Conservation (phyloP, 768 basidiomycete genomes). For the Phanerochaete carnosa region DNA sequence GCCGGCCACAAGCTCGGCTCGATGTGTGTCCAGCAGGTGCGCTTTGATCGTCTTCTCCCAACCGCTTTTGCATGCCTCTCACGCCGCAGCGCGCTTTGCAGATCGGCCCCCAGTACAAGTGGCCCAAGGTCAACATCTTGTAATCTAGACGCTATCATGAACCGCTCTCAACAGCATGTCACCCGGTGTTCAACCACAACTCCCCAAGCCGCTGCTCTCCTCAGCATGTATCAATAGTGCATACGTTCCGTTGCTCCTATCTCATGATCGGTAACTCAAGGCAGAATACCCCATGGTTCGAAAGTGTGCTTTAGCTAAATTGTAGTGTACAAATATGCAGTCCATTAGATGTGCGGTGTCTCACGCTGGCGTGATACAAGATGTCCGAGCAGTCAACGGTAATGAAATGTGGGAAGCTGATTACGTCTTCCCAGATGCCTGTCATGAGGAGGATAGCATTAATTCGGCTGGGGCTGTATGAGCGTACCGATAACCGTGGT, state of each 20-base stretch:
- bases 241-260: neutral
- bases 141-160: conserved; percentile 15
- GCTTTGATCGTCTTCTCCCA: conserved; percentile 11
- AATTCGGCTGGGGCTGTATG: no score
- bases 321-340: neutral
- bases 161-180: conserved; percentile 20
- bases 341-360: neutral
- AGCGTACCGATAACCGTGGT: no score
- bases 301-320: neutral
- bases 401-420: neutral
- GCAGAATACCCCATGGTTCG: conserved; percentile 5
- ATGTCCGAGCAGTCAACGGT: no score
- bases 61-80: neutral
- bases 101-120: conserved; percentile 56
- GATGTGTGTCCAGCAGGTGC: conserved; percentile 81
- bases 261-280: no score
- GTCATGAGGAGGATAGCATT: no score
- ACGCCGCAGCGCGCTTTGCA: conserved; percentile 19
- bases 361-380: neutral
- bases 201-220: conserved; percentile 24
- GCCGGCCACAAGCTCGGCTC: conserved; percentile 84
- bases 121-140: conserved; percentile 52
- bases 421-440: neutral
- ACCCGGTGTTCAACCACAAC: conserved; percentile 14
- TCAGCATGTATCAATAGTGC: conserved; percentile 29